Evolutionary conservation across 2,329 filamentous ascomycete genomes (phyloP), one percentile per base, ranked within the genome.

Genomic region (Ophiocordyceps camponoti-floridani): DNA sequence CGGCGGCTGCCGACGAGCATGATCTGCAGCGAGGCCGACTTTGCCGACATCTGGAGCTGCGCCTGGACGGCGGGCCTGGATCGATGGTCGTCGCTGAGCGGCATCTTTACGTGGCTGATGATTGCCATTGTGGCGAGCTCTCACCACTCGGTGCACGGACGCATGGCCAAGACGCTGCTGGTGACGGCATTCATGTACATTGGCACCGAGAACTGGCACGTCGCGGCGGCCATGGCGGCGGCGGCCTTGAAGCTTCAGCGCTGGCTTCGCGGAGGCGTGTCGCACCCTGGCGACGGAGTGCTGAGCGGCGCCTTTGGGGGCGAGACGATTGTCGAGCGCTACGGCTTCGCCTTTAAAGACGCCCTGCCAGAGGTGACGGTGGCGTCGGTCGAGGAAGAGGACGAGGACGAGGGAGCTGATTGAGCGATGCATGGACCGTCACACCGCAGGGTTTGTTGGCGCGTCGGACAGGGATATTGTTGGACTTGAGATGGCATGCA

Each of bases 21-120:
- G 6, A 54, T 65, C 1, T 66, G 69, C 45, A 57, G 56, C 3
- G 47, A 58, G 4, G 48, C 52, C 9, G 65, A 70, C 40, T 65
- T 70, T 46, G 45, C 58, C 10, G 51, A 53, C 40, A 60, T 73
- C 5, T 75, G 70, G 70, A 57, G 56, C 13, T 61, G 62, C 3
- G 58, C 65, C 11, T 73, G 70, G 69, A 58, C 62, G 16, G 63
- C 69, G 4, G 62, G 66, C 2, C 56, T 72, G 31, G 54, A 63
- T 3, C 60, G 58, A 5, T 72, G 69, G 69, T 65, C 66, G 47
- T 53, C 58, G 2, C 58, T 68, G 23, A 56, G 70, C 13, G 70
- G 70, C 30, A 62, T 75, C 13, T 68, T 69, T 45, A 56, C 63
- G 43, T 73, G 69, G 70, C 55, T 69, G 23, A 56, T 67, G 48